Conservation (phyloP, 148 eudicot species). For the Arbutus unedo region DNA sequence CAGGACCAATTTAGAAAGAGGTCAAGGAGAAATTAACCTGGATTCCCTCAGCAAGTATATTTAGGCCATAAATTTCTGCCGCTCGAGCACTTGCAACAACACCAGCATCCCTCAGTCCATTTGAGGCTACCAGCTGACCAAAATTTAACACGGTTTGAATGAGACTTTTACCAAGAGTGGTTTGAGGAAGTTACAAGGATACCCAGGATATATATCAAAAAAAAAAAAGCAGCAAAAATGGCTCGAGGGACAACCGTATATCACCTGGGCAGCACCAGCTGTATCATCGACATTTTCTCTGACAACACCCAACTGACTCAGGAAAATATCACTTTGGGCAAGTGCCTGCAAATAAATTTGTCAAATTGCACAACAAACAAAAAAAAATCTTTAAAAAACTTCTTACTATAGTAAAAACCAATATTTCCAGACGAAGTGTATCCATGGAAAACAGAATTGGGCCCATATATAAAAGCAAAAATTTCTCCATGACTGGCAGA, state of each 20-base stretch:
- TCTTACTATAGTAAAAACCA: background rate
- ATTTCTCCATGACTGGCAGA: constrained; percentile 6
- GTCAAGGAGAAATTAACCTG: constrained; percentile 34
- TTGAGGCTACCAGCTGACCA: constrained; percentile 42
- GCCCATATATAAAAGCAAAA: background rate
- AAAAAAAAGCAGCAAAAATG: background rate
- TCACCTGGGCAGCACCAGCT: constrained; percentile 61
- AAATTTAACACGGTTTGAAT: background rate
- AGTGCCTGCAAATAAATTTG: constrained; percentile 38
- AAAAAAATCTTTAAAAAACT: background rate
- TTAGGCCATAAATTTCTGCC: constrained; percentile 49
- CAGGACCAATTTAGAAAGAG: background rate
- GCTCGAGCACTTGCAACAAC: constrained; percentile 57
- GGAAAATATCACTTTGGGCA: constrained; percentile 48
- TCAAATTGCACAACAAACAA: background rate
- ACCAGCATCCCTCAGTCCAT: constrained; percentile 46
- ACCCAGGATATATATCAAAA: background rate
- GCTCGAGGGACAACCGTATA: background rate
- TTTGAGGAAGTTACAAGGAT: background rate
- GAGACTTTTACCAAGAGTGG: background rate
- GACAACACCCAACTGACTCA: constrained; percentile 40
- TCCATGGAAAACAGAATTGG: background rate
- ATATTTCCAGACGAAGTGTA: background rate
- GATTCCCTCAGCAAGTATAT: constrained; percentile 49
- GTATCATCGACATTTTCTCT: constrained; percentile 51